Base-by-base conservation (phyloP, 176 grass and related monocot species). In the Juncus effusus region DNA sequence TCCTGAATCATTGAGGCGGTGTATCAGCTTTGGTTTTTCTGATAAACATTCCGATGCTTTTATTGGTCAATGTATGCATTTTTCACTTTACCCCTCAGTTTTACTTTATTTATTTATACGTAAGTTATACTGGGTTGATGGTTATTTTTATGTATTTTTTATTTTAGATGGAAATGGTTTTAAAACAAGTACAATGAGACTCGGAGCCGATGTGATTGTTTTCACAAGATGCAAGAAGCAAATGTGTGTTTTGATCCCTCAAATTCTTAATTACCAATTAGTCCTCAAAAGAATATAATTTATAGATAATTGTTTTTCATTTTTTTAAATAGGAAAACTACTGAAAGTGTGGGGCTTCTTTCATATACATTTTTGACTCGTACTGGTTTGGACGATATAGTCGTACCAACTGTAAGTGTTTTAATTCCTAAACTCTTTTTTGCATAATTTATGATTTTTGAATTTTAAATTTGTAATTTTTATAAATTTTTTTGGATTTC, bases 21-120 rank as follows among this genome's bases (percentile, higher is more conserved):
- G 95, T 76, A 87, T 99, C 83, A 93, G 95, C 76, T 99, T 99
- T 74, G 95, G 95, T 51, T 99, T 94, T 87, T 99, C 95, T 3
- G 89, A 99, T 73, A 99, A 99, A 73, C 86, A 90, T 39, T 90
- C 86, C 62, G 94, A 86, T 74, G 66, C 80, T 76, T 90, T 81
- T 52, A 99, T 99, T 28, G 95, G 95, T 54, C 95, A 99, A 76
- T 99, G 95, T 99, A 94, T 47, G 16, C 62, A 40, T 11, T 7
- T 28, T 79, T 64, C 64, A 45, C 1, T 85, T 49, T 42, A 51
- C 3, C 58, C 68, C 45, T 64, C 36, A 16, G 61, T 62, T 68
- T 76, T 89, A 55, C 38, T 60, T 77, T 69, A 35, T 67, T 74
- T 79, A 54, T 28, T 28, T 28, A 28, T 28, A 28, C 19, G 1